Conservation (phyloP, 345 rosid species). For the Hibiscus mutabilis region DNA sequence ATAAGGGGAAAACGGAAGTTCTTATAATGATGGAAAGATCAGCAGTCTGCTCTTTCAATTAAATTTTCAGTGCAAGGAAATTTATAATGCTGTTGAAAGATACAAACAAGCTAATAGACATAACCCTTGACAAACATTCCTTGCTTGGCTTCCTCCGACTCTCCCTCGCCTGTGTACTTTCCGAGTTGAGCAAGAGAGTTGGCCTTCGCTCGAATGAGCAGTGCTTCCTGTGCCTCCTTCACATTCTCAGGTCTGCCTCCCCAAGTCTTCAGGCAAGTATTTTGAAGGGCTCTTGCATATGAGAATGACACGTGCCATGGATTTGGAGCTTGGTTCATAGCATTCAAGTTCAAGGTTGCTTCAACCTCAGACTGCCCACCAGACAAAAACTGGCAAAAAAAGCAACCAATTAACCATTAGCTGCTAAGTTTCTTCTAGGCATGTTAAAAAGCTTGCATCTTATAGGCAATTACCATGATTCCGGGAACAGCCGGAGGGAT, state of each 20-base stretch:
- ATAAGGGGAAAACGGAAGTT: background rate
- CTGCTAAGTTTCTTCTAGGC: background rate
- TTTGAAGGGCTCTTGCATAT: constrained; percentile 89
- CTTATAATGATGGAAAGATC: background rate
- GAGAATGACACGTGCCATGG: constrained; percentile 98
- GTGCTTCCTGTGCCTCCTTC: constrained; percentile 63
- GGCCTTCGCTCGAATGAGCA: constrained; percentile 69
- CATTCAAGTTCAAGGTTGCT: constrained; percentile 88
- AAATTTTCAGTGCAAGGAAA: constrained; percentile 1
- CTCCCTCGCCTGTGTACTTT: constrained; percentile 78
- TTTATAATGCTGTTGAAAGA: constrained; percentile 1
- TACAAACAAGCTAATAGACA: constrained; percentile 33
- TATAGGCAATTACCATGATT: constrained; percentile 69
- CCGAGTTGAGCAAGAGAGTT: constrained; percentile 96
- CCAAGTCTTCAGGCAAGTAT: constrained; percentile 88
- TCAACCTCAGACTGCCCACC: constrained; percentile 99
- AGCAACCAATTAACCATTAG: background rate
- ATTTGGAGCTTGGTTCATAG: constrained; percentile 84
- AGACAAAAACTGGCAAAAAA: constrained; percentile 70
- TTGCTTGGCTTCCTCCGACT: constrained; percentile 82
- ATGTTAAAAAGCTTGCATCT: background rate
- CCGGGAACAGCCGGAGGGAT: constrained; percentile 93
- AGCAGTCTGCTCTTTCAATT: background rate
- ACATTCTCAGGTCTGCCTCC: constrained; percentile 81
- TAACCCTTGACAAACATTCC: constrained; percentile 92